Evolutionary conservation across 202 grass and related monocot genomes (phyloP).

Genomic region (Digitaria exilis): DNA sequence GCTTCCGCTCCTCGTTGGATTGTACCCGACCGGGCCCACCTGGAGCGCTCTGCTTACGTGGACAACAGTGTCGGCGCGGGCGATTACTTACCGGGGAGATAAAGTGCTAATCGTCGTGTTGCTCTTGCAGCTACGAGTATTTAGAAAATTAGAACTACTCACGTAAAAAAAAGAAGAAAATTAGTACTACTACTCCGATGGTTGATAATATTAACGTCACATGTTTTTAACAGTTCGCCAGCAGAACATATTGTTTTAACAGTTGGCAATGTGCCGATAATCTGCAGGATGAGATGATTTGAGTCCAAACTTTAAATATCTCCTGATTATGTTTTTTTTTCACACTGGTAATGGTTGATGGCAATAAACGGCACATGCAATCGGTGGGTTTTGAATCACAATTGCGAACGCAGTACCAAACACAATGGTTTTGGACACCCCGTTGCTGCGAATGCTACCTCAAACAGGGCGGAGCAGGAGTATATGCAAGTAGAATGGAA

Average conservation of each 20-base stretch:
- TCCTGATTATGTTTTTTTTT: neutral
- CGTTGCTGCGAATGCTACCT: neutral
- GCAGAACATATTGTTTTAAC: too few relatives aligned
- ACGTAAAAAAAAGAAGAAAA: too few relatives aligned
- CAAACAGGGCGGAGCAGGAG: neutral
- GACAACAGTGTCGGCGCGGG: neutral
- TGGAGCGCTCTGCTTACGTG: neutral
- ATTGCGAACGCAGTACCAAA: neutral
- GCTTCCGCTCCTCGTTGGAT: constrained; percentile 24
- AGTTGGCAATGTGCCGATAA: too few relatives aligned
- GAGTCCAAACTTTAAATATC: too few relatives aligned
- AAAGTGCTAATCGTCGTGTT: neutral
- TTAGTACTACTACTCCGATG: too few relatives aligned
- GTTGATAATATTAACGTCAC: too few relatives aligned
- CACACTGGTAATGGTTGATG: neutral
- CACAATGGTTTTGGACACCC: too few relatives aligned
- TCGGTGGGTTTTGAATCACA: neutral
- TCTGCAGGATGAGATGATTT: too few relatives aligned
- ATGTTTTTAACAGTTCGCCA: too few relatives aligned
- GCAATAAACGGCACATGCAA: neutral
- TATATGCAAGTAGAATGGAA: too few relatives aligned
- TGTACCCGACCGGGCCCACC: constrained; percentile 21
- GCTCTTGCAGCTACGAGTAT: neutral
- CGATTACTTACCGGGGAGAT: neutral
- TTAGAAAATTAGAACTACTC: too few relatives aligned